Evolutionary conservation across 2,329 filamentous ascomycete genomes (phyloP).

Genomic region (Phaeosphaeriaceae sp.): DNA sequence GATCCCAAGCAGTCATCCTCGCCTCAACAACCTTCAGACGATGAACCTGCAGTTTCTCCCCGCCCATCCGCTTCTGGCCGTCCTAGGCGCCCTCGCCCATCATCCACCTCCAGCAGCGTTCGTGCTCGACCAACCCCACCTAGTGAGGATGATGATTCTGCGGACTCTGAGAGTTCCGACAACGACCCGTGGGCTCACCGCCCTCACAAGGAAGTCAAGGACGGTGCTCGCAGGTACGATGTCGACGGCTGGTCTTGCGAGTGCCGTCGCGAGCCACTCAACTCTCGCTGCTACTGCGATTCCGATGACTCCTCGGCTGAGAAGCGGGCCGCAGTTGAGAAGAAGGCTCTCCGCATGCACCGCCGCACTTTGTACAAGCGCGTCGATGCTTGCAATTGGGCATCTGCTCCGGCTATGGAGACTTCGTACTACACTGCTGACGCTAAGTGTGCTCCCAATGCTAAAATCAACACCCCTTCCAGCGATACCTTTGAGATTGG

Average conservation of each 20-base stretch:
- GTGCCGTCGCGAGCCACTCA: constrained; percentile 30
- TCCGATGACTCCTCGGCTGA: constrained; percentile 20
- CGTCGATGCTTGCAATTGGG: constrained; percentile 44
- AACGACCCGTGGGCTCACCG: constrained; percentile 4
- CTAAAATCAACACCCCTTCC: constrained; percentile 27
- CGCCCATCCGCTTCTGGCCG: background rate
- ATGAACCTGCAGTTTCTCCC: constrained; percentile 1
- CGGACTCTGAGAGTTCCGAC: constrained; percentile 8
- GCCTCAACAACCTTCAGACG: background rate
- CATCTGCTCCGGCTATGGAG: constrained; percentile 51
- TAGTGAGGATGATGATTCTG: constrained; percentile 7
- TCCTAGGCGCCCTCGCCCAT: background rate
- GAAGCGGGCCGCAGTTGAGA: constrained; percentile 36
- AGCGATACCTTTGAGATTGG: constrained; percentile 50
- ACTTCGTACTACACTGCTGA: constrained; percentile 50
- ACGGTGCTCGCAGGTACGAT: constrained; percentile 24
- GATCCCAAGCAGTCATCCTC: background rate
- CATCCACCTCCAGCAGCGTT: no score
- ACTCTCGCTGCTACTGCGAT: constrained; percentile 33
- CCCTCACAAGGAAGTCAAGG: constrained; percentile 18
- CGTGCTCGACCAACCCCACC: constrained; percentile 7
- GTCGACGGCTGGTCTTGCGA: constrained; percentile 41
- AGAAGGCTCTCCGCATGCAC: constrained; percentile 41
- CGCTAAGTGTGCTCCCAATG: constrained; percentile 45
- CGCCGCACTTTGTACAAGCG: constrained; percentile 39